Base-by-base conservation (phyloP, 257 asterid genomes). In the Gynochthodes officinalis region DNA sequence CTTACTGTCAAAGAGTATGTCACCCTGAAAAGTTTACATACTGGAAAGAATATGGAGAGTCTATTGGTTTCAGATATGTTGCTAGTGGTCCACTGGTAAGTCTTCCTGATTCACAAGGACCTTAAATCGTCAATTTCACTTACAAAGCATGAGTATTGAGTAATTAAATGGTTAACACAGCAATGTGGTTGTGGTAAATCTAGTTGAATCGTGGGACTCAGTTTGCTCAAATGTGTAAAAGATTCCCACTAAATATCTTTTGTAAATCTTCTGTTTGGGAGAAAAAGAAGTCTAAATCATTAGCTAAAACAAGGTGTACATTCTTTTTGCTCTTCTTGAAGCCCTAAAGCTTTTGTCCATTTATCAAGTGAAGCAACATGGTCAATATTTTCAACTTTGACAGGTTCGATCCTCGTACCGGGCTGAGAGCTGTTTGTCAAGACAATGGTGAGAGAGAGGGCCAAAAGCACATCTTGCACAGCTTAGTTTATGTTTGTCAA, bases 31-130 rank as follows among this genome's bases (percentile, higher is more conserved):
- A 94, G 32, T 94, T 91, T 84, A 85, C 89, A 44, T 84, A 81
- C 75, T 94, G 99, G 99, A 94, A 94, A 84, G 92, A 86, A 1
- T 94, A 94, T n/a, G 99, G 99, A 40, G 99, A 94, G 85, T 88
- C 95, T 13, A 89, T 86, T 75, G 99, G 99, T 71, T 94, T 94
- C 82, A 93, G 97, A 28, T 91, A 94, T 67, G 98, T 94, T 72
- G 99, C 99, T 65, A 91, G 99, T 78, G 99, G 99, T 73, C 99
- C 99, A 71, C 64, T 94, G 98, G 99, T 94, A 84, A 82, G 58
- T 64, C 27, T 60, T 54, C 40, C 50, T 27, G 50, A 61, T 46
- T 50, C 2, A 44, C 37, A 12, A 19, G 16, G 30, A 42, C 49
- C 40, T 55, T n/a, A 39, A 53, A 19, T 13, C 21, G 8, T 28